A percentile compares a stretch with the other conserved stretches of the same genome.
phyloP scores from a whole-genome alignment of 2,329 filamentous ascomycete genomes.

The Aspergillus tamarii region DNA sequence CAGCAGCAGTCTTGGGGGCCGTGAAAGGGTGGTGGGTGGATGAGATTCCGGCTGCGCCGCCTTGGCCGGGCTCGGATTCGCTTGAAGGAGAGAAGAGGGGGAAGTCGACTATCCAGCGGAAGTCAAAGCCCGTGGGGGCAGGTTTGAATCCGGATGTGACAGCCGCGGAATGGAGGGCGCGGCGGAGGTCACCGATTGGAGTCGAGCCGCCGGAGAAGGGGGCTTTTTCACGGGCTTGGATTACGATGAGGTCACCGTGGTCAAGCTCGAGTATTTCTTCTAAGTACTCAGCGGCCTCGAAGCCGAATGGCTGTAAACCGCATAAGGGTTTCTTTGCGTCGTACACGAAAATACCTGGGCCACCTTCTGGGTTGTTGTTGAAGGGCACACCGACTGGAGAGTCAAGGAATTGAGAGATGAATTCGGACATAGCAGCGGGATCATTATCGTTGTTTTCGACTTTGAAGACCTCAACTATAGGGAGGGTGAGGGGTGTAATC shows the following conservation, averaged over 20 bases:
- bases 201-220: slow-evolving; percentile 74
- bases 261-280: slow-evolving; percentile 59
- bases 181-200: slow-evolving; percentile 71
- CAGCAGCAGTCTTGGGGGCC: slow-evolving; percentile 71
- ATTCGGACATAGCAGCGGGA: slow-evolving; percentile 59
- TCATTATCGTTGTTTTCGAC: slow-evolving; percentile 55
- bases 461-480: slow-evolving; percentile 75
- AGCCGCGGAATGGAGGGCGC: slow-evolving; percentile 69
- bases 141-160: slow-evolving; percentile 64
- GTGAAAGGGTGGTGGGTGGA: slow-evolving; percentile 97
- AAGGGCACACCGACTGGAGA: slow-evolving; percentile 61
- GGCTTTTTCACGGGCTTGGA: slow-evolving; percentile 73
- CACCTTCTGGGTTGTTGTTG: slow-evolving; percentile 71
- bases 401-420: slow-evolving; percentile 73
- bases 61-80: slow-evolving; percentile 74
- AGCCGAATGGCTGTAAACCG: slow-evolving; percentile 78
- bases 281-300: slow-evolving; percentile 65
- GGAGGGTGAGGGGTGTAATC: slow-evolving; percentile 70
- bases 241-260: slow-evolving; percentile 76
- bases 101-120: slow-evolving; percentile 87
- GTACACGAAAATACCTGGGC: slow-evolving; percentile 76
- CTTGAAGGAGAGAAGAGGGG: slow-evolving; percentile 82
- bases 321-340: slow-evolving; percentile 73
- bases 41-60: slow-evolving; percentile 75
- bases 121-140: slow-evolving; percentile 59